A percentile compares a stretch with the other conserved stretches of the same genome.
Evolutionary conservation across 495 filamentous ascomycete species (phyloP).

Genomic region (Penicillium roqueforti): DNA sequence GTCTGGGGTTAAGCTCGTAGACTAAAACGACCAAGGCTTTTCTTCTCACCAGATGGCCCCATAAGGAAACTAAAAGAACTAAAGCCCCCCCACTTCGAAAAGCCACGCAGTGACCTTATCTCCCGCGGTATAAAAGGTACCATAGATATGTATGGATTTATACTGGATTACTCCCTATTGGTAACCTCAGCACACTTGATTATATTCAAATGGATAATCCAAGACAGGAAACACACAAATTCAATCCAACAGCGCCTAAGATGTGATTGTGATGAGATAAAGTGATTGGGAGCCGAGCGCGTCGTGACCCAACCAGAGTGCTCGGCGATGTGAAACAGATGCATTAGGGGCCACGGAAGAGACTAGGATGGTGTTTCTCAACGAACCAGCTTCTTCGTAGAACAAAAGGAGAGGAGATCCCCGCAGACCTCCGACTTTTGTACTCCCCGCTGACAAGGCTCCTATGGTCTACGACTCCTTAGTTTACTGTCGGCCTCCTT

Average conservation of each 20-base stretch:
- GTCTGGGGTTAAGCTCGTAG: background rate
- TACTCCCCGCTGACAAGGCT: slow-evolving; percentile 4
- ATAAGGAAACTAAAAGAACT: no score
- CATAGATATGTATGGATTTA: no score
- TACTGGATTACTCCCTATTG: no score
- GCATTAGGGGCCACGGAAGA: slow-evolving; percentile 21
- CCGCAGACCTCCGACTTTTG: slow-evolving; percentile 15
- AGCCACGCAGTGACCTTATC: background rate
- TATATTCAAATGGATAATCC: no score
- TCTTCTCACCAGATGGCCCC: background rate
- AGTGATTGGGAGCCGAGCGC: slow-evolving; percentile 22
- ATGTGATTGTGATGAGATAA: slow-evolving; percentile 28
- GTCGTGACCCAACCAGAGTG: slow-evolving; percentile 22
- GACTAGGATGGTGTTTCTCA: background rate
- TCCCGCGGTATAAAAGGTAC: no score
- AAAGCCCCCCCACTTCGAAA: background rate
- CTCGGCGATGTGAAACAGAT: slow-evolving; percentile 24
- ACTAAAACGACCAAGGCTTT: background rate
- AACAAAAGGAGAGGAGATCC: slow-evolving; percentile 6
- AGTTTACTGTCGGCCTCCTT: background rate
- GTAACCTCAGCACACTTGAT: no score
- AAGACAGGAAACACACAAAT: no score
- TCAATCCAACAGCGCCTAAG: background rate
- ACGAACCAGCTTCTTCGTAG: slow-evolving; percentile 11
- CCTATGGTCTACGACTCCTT: background rate